Percentiles rank a stretch among this genome's conserved stretches.
Evolutionary conservation across 192 early-diverging fungal species (phyloP).

Genomic region (Backusella westeae): DNA sequence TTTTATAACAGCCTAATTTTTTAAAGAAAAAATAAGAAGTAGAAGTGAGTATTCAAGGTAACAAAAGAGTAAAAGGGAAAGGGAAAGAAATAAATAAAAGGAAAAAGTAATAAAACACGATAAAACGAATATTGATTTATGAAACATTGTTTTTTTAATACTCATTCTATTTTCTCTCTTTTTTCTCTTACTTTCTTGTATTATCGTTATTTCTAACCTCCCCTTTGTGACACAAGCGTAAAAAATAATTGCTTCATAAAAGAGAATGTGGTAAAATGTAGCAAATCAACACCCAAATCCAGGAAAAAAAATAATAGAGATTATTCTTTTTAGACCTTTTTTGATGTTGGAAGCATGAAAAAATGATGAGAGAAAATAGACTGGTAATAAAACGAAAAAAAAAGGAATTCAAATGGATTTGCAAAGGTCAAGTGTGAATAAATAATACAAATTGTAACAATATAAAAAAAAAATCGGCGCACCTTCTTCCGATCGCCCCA

Average conservation of each 20-base stretch:
- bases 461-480: conserved; percentile 12
- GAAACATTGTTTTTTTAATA: conserved; percentile 6
- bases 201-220: conserved; percentile 8
- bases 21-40: background rate
- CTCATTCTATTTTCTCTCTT: conserved; percentile 6
- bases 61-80: conserved; percentile 3
- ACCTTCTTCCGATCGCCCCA: conserved; percentile 27
- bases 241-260: background rate
- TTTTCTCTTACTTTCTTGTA: background rate
- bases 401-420: background rate
- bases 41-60: conserved; percentile 4
- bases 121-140: conserved; percentile 9
- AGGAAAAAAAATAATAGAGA: background rate
- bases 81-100: background rate
- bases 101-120: conserved; percentile 6
- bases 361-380: background rate
- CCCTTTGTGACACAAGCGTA: background rate
- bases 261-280: background rate
- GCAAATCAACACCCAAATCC: background rate
- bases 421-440: background rate
- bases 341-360: background rate
- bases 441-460: conserved; percentile 3
- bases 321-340: background rate
- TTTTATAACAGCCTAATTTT: conserved; percentile 24
- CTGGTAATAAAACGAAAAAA: background rate